Base-by-base conservation (phyloP, 1,284 basidiomycete species). In the Trametes versicolor region DNA sequence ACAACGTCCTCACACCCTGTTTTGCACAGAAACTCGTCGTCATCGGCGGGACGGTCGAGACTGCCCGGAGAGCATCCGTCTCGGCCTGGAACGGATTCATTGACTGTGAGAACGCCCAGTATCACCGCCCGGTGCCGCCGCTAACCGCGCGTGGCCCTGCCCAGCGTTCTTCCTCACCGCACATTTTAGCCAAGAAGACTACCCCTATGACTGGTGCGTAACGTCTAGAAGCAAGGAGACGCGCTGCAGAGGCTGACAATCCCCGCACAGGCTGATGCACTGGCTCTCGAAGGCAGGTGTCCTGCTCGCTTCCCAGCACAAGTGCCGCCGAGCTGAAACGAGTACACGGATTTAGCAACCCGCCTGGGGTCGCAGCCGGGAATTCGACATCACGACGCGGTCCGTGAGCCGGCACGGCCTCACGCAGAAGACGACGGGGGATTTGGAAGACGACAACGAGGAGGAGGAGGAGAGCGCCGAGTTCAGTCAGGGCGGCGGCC, bases 51-150 rank as follows among this genome's bases (percentile, higher is more conserved):
- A 76, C 76, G 19, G 71, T 77, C 15, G 76, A 77, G 67, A 77
- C 76, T 21, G 75, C 76, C 17, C 67, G 75, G 50, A 67, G 75
- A 55, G 77, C 74, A 25, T 93, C 91, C 9, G 82, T 92, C 41
- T 92, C 91, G 15, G 93, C 91, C 15, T 94, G 93, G 92, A 93
- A 90, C 76, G 91, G 92, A 34, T 94, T 94, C 74, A 85, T 94
- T 15, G 93, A 94, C 74, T 94, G 92, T 93, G 75, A 73, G 89
- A 76, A 23, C 17, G 41, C 15, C 48, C 12, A 57, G 49, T 56
- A 23, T 49, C 60, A 27, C 50, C 47, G 19, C 32, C 55, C 29
- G 52, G 54, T 47, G 58, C 43, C 55, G 52, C 61, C 52, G 45
- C 59, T 64, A 32, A 60, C 48, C 47, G 49, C 52, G 54, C 47